Evolutionary conservation across 768 basidiomycete species (phyloP), one percentile per base, ranked within the genome.

Genomic region (Tulasnella sp.): DNA sequence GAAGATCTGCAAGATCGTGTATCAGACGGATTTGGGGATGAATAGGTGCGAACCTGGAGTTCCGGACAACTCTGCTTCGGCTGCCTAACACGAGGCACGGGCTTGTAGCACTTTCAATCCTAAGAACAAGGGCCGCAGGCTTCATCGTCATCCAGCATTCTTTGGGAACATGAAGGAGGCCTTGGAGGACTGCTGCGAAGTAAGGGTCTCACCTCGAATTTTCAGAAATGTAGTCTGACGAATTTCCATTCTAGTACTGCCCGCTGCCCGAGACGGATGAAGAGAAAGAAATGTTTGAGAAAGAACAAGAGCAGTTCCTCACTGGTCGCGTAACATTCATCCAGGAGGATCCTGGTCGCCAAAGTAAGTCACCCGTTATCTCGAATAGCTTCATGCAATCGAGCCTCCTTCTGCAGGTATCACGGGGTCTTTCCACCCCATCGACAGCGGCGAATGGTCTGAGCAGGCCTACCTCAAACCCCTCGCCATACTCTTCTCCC

Each of bases 401-500:
- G 75, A 86, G 90, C 77, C 89, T 89, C 2, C 88, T 89, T 0
- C 87, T 89, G 11, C 89, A 90, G 80, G 86, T 82, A 86, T 90
- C 52, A 86, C 88, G 0, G 89, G 89, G 0, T 88, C 87, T 79
- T 90, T 90, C 84, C 87, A 89, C 74, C 89, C 89, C 0, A 90
- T 90, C 80, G 89, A 91, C 77, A 87, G 86, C 17, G 89, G 88
- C 12, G 89, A 90, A 84, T 91, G 89, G 90, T 85, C 86, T 76
- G 88, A 84, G 42, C 87, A 88, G 78, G 89, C 87, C 11, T 91
- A 90, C 80, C 84, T 89, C 78, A 87, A 86, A 15, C 84, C 84
- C 19, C 85, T 85, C 0, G 86, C 88, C 76, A 85, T 85, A 76
- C 86, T 91, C 75, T 90, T 90, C 82, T 79, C 82, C 11, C 87